A percentile compares a stretch with the other conserved stretches of the same genome.
Conservation (phyloP, 2,329 filamentous ascomycete genomes). For the Eurotiales sp. region DNA sequence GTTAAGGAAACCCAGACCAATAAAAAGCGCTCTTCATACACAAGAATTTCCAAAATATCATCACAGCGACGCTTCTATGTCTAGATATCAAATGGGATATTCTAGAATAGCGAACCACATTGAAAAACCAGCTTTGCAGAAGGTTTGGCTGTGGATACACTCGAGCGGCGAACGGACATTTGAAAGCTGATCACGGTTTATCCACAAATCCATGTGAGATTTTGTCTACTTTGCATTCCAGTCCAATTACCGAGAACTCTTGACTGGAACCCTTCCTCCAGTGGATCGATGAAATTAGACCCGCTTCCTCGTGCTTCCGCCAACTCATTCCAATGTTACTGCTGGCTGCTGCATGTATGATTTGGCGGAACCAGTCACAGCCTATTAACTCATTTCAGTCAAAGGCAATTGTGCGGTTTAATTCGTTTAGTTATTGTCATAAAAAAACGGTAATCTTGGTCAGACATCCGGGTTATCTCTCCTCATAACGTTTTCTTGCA, state of each 20-base stretch:
- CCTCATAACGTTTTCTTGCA: not conserved
- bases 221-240: not conserved
- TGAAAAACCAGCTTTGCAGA: not conserved
- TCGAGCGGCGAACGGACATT: not conserved
- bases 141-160: not conserved
- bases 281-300: slow-evolving; percentile 4
- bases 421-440: not conserved
- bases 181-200: not conserved
- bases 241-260: not conserved
- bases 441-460: not conserved
- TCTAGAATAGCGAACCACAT: not conserved
- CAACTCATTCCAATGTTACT: slow-evolving; percentile 10
- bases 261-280: not conserved
- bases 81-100: too few relatives aligned
- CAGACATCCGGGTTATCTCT: not conserved
- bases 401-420: not conserved
- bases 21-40: not conserved
- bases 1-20: not conserved
- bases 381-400: not conserved
- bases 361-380: not conserved
- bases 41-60: not conserved
- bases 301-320: slow-evolving; percentile 13
- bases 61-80: too few relatives aligned
- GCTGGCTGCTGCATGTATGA: slow-evolving; percentile 5
- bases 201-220: not conserved